Conservation (phyloP, 192 early-diverging fungal genomes). For the Phycomyces nitens region DNA sequence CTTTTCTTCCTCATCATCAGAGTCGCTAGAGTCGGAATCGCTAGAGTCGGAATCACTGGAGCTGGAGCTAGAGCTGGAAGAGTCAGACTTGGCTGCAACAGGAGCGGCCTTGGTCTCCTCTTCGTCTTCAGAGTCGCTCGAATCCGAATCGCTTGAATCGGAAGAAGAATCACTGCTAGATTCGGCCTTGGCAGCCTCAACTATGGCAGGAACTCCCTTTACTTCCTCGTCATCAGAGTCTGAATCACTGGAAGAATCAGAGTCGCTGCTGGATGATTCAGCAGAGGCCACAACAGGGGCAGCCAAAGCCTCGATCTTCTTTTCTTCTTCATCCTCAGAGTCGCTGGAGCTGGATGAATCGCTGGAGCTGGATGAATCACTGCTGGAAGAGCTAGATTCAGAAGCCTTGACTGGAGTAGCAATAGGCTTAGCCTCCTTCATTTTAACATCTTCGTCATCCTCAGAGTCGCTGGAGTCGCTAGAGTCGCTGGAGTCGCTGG, state of each 20-base stretch:
- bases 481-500: neutral
- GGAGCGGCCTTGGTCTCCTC: conserved; percentile 4
- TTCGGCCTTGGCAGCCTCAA: conserved; percentile 10
- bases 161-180: conserved; percentile 40
- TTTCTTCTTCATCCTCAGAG: conserved; percentile 13
- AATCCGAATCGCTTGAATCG: conserved; percentile 28
- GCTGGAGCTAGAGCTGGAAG: conserved; percentile 3
- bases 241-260: conserved; percentile 22
- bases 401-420: no score
- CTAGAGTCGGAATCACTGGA: conserved; percentile 14
- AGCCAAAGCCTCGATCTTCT: neutral
- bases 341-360: conserved; percentile 10
- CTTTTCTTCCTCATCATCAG: conserved; percentile 11
- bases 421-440: neutral
- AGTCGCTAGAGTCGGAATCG: conserved; percentile 11
- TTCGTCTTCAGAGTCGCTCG: conserved; percentile 36
- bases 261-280: conserved; percentile 21
- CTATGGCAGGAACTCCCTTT: conserved; percentile 6
- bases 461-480: conserved; percentile 19
- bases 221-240: conserved; percentile 32
- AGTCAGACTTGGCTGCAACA: conserved; percentile 8
- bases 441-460: neutral
- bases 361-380: neutral
- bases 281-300: conserved; percentile 7
- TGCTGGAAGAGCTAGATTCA: neutral